Evolutionary conservation across 805 yeast genomes (phyloP).

Genomic region (Saccharomycopsis babjevae): DNA sequence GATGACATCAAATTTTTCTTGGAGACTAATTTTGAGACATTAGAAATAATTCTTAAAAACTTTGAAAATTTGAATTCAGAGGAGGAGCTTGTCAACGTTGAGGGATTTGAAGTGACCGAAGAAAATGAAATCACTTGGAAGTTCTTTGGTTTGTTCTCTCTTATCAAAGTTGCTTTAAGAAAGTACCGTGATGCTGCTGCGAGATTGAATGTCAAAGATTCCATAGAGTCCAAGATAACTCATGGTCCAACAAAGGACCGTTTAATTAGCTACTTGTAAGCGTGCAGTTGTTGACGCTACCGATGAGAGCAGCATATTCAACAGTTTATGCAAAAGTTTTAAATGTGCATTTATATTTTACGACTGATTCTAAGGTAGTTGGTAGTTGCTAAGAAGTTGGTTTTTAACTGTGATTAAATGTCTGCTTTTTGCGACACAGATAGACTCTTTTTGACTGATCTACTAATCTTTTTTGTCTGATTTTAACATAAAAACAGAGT

Average conservation of each 20-base stretch:
- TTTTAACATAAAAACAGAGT: too few species aligned
- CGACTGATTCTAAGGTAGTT: too few species aligned
- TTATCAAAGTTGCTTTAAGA: not conserved
- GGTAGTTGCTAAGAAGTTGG: too few species aligned
- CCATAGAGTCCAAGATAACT: not conserved
- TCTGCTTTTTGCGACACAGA: too few species aligned
- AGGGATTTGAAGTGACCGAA: not conserved
- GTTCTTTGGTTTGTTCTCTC: not conserved
- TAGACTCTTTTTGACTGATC: too few species aligned
- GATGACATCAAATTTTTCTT: slow-evolving; percentile 16
- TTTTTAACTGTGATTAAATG: too few species aligned
- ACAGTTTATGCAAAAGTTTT: too few species aligned
- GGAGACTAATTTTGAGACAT: slow-evolving; percentile 21
- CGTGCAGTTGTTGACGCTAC: not conserved
- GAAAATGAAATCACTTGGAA: not conserved
- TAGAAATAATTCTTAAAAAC: slow-evolving; percentile 24
- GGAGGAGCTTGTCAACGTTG: not conserved
- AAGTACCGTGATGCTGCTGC: not conserved
- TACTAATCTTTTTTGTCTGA: too few species aligned
- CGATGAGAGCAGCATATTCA: too few species aligned
- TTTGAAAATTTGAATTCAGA: not conserved
- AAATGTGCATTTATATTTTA: too few species aligned
- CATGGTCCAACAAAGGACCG: not conserved
- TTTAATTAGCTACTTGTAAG: not conserved
- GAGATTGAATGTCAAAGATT: not conserved